Conservation (phyloP, 1,139 yeast genomes). For the Barnettozyma hawaiiensis region DNA sequence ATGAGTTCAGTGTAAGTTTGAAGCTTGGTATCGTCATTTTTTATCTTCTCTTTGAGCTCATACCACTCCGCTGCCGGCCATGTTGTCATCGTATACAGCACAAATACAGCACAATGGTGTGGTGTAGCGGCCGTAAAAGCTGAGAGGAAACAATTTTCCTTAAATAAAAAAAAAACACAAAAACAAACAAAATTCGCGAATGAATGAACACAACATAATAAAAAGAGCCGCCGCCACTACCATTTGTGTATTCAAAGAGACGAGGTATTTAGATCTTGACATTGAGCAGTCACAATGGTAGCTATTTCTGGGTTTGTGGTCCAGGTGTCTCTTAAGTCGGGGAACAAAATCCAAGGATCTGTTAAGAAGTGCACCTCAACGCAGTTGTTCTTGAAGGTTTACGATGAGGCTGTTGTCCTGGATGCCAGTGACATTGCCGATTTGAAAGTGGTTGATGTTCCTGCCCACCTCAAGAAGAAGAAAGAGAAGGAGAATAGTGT, state of each 20-base stretch:
- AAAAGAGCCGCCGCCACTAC: no score
- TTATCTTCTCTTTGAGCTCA: not conserved
- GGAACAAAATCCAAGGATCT: conserved; percentile 40
- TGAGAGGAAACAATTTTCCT: no score
- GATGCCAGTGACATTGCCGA: conserved; percentile 27
- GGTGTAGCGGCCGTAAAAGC: no score
- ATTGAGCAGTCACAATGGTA: conserved; percentile 8
- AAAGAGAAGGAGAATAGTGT: conserved; percentile 16
- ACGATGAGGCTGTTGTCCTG: conserved; percentile 8
- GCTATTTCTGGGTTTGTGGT: conserved; percentile 55
- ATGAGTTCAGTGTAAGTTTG: conserved; percentile 17
- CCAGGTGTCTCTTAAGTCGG: conserved; percentile 42
- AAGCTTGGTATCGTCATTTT: conserved; percentile 20
- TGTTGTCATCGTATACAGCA: not conserved
- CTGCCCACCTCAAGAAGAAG: conserved; percentile 20
- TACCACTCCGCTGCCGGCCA: conserved; percentile 1
- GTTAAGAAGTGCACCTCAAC: conserved; percentile 41
- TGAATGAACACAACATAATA: no score
- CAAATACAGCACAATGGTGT: no score
- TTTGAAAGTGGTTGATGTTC: conserved; percentile 31
- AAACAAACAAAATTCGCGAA: not conserved
- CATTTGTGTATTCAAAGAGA: no score
- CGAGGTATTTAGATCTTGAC: no score
- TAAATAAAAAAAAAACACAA: no score
- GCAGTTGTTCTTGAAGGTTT: conserved; percentile 35